Conservation (phyloP, 768 basidiomycete genomes). For the Amanita muscaria region DNA sequence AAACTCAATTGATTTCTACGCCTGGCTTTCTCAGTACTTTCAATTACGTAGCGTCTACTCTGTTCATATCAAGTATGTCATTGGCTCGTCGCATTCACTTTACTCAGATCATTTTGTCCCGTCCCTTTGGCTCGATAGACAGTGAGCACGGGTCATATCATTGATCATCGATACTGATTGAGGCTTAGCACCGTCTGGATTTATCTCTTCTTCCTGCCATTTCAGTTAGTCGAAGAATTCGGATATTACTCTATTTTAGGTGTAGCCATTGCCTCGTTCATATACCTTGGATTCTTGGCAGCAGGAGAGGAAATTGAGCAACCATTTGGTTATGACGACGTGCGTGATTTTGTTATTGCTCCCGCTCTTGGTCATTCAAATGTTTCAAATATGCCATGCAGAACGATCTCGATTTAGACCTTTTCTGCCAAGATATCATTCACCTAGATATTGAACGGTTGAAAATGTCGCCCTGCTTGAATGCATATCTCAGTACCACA, state of each 20-base stretch:
- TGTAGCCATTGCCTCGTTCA: conserved; percentile 56
- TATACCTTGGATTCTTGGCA: conserved; percentile 69
- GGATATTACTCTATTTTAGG: conserved; percentile 60
- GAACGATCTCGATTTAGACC: conserved; percentile 62
- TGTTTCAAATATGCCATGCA: conserved; percentile 15
- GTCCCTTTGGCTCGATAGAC: conserved; percentile 18
- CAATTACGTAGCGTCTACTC: conserved; percentile 43
- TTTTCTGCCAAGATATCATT: conserved; percentile 52
- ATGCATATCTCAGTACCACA: conserved; percentile 31
- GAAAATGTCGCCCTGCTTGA: conserved; percentile 39
- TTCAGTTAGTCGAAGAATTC: conserved; percentile 60
- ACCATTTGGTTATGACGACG: conserved; percentile 64
- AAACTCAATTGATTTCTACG: neutral
- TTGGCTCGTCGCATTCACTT: neutral
- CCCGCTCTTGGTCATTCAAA: too few relatives aligned
- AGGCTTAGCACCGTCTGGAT: conserved; percentile 50
- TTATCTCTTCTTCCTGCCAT: conserved; percentile 70
- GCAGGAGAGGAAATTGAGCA: conserved; percentile 67
- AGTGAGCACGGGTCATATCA: conserved; percentile 8
- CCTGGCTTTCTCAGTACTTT: conserved; percentile 1
- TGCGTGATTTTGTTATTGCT: too few relatives aligned
- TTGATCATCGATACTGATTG: conserved; percentile 2
- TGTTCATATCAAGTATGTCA: conserved; percentile 45
- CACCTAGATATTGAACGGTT: conserved; percentile 48
- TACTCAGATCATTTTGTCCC: neutral